Base-by-base conservation (phyloP, 2,329 filamentous ascomycete genomes). In the Trichoderma pleuroti region DNA sequence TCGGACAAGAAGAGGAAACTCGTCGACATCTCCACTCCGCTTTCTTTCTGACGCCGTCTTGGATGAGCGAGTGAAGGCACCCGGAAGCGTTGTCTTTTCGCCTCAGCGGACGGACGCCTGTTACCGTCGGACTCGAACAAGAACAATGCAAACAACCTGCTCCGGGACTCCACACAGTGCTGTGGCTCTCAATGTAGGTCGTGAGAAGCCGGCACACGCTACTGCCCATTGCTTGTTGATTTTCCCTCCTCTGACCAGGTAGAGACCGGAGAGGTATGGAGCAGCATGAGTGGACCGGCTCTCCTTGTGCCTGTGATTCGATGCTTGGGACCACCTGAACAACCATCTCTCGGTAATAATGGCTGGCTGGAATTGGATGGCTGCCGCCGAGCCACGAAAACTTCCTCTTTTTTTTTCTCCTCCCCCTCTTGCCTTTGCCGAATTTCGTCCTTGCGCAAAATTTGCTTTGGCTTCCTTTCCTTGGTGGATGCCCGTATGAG, bases 311-410 rank as follows among this genome's bases (percentile, higher is more conserved):
- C 52, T 68, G 52, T 67, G 54, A 67, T 67, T 67, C 64, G 52
- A 61, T 61, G 14, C 28, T n/a, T n/a, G 26, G 4, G 54, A 18
- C 65, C 54, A 68, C 54, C 54, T 60, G 54, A 57, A 59, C 36
- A 68, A 59, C 54, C 65, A 60, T 57, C 65, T 42, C 52, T 67
- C 52, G 63, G 49, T 66, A 39, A 39, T 34, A 67, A 57, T 67
- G 34, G 34, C 49, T 67, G 52, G 64, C 52, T 60, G 65, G 65
- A 68, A 49, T 68, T 60, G 54, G 52, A 60, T 68, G 54, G 65
- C 54, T 59, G 54, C 39, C 54, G 54, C 54, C 36, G 65, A 68
- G 65, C 54, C 54, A 68, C 52, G 24, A 59, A 56, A 66, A 66
- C 54, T 39, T 60, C 42, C 54, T 49, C 12, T n/a, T 57, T 46